Conservation (phyloP, 805 yeast species). For the Lipomyces chichibuensis region DNA sequence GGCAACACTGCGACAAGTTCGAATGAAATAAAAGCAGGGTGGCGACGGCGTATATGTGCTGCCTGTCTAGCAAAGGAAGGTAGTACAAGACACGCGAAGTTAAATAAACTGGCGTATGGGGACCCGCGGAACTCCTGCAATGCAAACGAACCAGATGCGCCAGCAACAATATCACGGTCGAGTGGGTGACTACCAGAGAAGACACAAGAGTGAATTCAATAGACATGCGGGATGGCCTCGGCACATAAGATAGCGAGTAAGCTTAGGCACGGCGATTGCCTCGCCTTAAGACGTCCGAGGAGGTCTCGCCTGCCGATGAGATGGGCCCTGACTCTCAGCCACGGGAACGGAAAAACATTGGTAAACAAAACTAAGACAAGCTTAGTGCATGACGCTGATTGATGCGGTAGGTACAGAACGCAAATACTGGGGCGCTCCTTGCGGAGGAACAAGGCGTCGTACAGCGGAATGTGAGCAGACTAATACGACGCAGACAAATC, state of each 20-base stretch:
- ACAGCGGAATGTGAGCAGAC: not conserved
- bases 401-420: not conserved
- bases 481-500: not conserved
- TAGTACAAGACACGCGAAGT: not conserved
- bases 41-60: not conserved
- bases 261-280: not conserved
- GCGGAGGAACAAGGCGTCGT: not conserved
- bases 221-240: not conserved
- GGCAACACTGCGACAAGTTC: not conserved
- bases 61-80: not conserved
- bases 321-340: not conserved
- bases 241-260: not conserved
- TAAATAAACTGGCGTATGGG: not conserved
- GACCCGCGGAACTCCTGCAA: not conserved
- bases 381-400: not conserved
- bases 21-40: not conserved
- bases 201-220: not conserved
- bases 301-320: not conserved
- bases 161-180: too few relatives aligned
- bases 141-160: not conserved
- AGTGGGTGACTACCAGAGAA: not conserved
- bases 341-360: not conserved
- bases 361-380: constrained; percentile 1
- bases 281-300: not conserved
- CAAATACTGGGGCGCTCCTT: not conserved